phyloP scores from a whole-genome alignment of 768 basidiomycete genomes.

The Boletus eberwhitei region DNA sequence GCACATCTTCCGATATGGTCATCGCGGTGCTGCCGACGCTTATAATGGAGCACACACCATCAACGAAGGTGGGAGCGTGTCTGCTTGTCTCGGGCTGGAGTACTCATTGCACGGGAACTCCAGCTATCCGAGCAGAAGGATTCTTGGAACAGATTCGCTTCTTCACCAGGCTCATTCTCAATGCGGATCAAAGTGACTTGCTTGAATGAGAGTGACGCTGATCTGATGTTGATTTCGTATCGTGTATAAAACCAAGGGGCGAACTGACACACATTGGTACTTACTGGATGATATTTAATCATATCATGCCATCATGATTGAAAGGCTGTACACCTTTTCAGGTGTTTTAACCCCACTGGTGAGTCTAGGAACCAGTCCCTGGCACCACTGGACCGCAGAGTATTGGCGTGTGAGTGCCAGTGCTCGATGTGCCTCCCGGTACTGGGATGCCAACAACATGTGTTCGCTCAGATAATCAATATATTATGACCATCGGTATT shows the following conservation, averaged over 20 bases:
- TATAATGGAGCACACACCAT: conserved; percentile 36
- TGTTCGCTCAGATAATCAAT: conserved; percentile 11
- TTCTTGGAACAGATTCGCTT: conserved; percentile 33
- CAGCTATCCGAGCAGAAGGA: conserved; percentile 28
- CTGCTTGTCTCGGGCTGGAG: neutral
- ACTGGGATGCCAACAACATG: neutral
- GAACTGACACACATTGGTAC: no score
- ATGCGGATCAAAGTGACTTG: conserved; percentile 29
- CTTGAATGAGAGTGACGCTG: conserved; percentile 7
- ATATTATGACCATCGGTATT: conserved; percentile 9
- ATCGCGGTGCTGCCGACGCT: conserved; percentile 25
- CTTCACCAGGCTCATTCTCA: conserved; percentile 32
- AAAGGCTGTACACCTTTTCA: neutral
- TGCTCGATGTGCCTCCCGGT: conserved; percentile 29
- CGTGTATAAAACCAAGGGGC: neutral
- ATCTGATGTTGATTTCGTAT: neutral
- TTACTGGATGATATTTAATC: no score
- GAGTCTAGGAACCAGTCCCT: neutral
- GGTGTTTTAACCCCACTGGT: neutral
- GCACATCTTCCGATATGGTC: conserved; percentile 47
- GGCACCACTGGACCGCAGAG: conserved; percentile 12
- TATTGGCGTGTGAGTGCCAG: neutral
- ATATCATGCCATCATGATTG: neutral
- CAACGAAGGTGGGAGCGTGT: conserved; percentile 24
- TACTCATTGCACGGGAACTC: conserved; percentile 7